Evolutionary conservation across 805 yeast species (phyloP).

Genomic region (Scheffersomyces amazonensis): DNA sequence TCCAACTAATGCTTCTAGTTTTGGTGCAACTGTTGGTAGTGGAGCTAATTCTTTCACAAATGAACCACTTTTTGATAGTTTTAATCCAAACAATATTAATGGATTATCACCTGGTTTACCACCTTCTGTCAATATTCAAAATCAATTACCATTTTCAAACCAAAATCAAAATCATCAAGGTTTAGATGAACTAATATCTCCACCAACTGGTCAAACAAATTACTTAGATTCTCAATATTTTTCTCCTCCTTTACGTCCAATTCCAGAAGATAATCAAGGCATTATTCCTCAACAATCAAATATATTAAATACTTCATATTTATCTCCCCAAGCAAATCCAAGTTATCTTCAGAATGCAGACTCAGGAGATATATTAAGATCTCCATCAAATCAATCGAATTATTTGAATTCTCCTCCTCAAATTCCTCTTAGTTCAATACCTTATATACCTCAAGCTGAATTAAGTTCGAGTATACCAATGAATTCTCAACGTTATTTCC

Average conservation of each 20-base stretch:
- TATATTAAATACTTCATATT: conserved; percentile 17
- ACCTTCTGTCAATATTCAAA: conserved; percentile 4
- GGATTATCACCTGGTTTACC: not conserved
- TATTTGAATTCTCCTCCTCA: conserved; percentile 24
- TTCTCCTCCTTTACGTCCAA: conserved; percentile 37
- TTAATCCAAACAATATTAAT: conserved; percentile 15
- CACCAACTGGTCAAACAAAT: conserved; percentile 14
- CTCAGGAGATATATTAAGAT: conserved; percentile 32
- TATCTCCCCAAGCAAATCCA: conserved; percentile 25
- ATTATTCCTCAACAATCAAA: conserved; percentile 34
- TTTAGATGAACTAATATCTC: conserved; percentile 35
- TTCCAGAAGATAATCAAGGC: conserved; percentile 34
- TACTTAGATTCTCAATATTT: conserved; percentile 36
- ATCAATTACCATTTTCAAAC: conserved; percentile 4
- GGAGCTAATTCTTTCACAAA: conserved; percentile 16
- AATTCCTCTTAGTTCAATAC: conserved; percentile 8
- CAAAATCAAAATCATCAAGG: conserved; percentile 3
- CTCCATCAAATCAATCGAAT: conserved; percentile 25
- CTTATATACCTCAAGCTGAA: not conserved
- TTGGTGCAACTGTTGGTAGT: conserved; percentile 2
- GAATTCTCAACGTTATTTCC: conserved; percentile 4
- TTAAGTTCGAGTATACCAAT: conserved; percentile 23
- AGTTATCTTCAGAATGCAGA: conserved; percentile 11
- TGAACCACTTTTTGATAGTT: conserved; percentile 32
- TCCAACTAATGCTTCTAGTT: not conserved